Percentiles rank a stretch among this genome's conserved stretches.
Conservation (phyloP, 2,329 filamentous ascomycete species). For the Arthrobotrys conoides region DNA sequence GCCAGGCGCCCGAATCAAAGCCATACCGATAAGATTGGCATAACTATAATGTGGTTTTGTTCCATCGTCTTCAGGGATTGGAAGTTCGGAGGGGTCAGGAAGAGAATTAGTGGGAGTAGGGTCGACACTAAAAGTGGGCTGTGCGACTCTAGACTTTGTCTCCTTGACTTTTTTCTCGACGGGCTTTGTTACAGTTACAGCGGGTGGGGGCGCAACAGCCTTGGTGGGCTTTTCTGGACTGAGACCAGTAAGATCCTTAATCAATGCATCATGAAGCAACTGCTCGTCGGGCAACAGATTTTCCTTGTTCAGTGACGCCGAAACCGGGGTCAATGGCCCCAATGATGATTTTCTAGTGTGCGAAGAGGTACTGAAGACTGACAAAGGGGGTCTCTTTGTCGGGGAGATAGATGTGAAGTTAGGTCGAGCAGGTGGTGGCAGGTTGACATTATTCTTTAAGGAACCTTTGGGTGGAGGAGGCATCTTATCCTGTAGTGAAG, state of each 20-base stretch:
- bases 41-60: slow-evolving; percentile 93
- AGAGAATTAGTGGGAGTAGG: slow-evolving; percentile 68
- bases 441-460: slow-evolving; percentile 54
- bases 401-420: slow-evolving; percentile 57
- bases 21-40: slow-evolving; percentile 95
- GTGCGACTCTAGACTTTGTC: slow-evolving; percentile 37
- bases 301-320: slow-evolving; percentile 58
- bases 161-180: slow-evolving; percentile 57
- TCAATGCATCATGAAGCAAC: slow-evolving; percentile 55
- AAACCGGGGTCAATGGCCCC: slow-evolving; percentile 47
- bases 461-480: slow-evolving; percentile 54
- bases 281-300: slow-evolving; percentile 59
- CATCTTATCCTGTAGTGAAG: slow-evolving; percentile 59
- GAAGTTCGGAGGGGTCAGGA: slow-evolving; percentile 84
- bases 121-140: slow-evolving; percentile 52
- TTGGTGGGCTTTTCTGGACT: slow-evolving; percentile 50
- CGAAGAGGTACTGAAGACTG: slow-evolving; percentile 57
- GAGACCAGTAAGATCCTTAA: slow-evolving; percentile 56
- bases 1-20: slow-evolving; percentile 87
- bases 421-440: slow-evolving; percentile 51
- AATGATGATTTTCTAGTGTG: slow-evolving; percentile 55
- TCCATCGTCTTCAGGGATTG: slow-evolving; percentile 85
- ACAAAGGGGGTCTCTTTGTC: slow-evolving; percentile 53
- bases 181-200: slow-evolving; percentile 36
- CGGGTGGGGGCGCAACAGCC: slow-evolving; percentile 26